These are phyloP conservation scores for Dipteronia sinensis DNA, from an alignment of 345 rosid species.

Conservation along the genomic window DNA sequence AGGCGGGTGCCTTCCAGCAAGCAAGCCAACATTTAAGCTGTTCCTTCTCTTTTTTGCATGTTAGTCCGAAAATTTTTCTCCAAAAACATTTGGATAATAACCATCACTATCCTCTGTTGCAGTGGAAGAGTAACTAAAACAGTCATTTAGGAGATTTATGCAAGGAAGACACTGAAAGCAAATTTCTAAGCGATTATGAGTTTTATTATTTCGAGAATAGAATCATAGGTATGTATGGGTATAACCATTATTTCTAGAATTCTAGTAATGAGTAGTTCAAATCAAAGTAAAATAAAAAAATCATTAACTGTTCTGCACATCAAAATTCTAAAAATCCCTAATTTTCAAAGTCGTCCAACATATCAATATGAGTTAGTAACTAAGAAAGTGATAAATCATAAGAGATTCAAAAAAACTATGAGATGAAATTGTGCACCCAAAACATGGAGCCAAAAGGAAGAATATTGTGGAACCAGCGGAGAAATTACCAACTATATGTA, in stretches of 20 bases:
- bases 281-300: not conserved
- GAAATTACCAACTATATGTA: not conserved
- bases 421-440: not conserved
- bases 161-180: not conserved
- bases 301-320: too few relatives aligned
- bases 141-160: not conserved
- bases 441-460: not conserved
- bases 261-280: not conserved
- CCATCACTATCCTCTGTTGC: not conserved
- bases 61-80: not conserved
- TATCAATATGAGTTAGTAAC: not conserved
- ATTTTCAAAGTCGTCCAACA: not conserved
- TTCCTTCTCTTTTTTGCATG: not conserved
- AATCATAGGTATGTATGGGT: not conserved
- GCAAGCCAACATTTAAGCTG: too few relatives aligned
- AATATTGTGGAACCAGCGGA: not conserved
- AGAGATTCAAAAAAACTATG: not conserved
- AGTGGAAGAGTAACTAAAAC: not conserved
- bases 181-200: not conserved
- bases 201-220: not conserved
- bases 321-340: not conserved
- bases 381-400: not conserved
- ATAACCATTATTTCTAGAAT: constrained; percentile 5
- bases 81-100: not conserved
- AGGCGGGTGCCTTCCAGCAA: too few relatives aligned